Evolutionary conservation across 352 stramenopile species (phyloP), one percentile per base, ranked within the genome.

Genomic region (Globisporangium canariense): DNA sequence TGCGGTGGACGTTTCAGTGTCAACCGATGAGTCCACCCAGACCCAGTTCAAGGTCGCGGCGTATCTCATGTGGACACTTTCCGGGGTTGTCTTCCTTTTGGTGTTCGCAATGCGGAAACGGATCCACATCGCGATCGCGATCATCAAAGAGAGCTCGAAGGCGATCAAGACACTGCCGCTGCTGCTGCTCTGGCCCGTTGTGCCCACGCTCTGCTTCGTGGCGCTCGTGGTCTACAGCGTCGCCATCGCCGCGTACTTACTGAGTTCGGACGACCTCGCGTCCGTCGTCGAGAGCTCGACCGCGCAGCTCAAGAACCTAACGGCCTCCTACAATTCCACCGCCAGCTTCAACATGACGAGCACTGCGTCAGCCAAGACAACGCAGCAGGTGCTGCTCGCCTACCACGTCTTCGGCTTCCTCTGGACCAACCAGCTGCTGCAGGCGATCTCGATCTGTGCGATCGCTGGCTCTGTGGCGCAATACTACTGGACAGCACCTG

Each of bases 341-440:
- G 25, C 11, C 0, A 38, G 52, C 52, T 58, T 54, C 25, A 62
- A 76, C 38, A 13, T 67, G 30, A 71, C 76, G 52, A 64, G 62
- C 55, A 75, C 68, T 0, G 13, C 76, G 28, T 73, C 76, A 13
- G 58, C 66, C 9, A 87, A 87, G 51, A 75, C 58, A 20, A 60
- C 80, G 32, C 83, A 88, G 68, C 81, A 86, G 45, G 70, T 79
- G 3, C 64, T 88, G 46, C 78, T 91, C 4, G 73, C 68, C 18
- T 94, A 89, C 60, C 85, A 94, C 57, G 62, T 99, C n/a, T 99
- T 99, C 71, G 89, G 87, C 49, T 98, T 97, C 51, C 93, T 99
- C 60, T 99, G 97, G 97, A 97, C 91, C 1, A 97, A 94, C 43
- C 87, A 98, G 69, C 97, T 99, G 50, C 83, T 99, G 53, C 81